These are phyloP conservation scores for Taiozyma sp. DNA, from an alignment of 1,139 yeast genomes.

Conservation along the genomic window DNA sequence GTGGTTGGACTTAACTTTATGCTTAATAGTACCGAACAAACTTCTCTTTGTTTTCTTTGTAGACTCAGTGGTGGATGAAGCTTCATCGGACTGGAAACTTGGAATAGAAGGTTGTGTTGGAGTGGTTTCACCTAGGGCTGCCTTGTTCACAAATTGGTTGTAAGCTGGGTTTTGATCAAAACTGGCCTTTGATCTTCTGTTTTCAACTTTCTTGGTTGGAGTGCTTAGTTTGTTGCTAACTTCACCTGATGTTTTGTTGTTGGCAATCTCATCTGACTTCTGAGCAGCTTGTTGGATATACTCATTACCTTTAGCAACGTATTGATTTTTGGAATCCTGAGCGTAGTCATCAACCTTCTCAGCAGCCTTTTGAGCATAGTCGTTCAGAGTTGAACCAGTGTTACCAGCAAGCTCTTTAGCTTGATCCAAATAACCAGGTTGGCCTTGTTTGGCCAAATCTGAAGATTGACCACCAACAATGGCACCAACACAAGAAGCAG, in stretches of 20 bases:
- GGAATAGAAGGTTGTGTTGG: background rate
- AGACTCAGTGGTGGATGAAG: conserved; percentile 6
- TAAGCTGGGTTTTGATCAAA: background rate
- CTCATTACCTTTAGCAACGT: background rate
- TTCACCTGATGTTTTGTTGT: background rate
- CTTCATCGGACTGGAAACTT: background rate
- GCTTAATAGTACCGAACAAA: background rate
- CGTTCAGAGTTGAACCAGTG: background rate
- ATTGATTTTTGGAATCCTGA: background rate
- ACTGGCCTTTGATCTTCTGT: background rate
- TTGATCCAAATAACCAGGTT: background rate
- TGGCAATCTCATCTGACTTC: background rate
- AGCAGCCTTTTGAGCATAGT: conserved; percentile 15
- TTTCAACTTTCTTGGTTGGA: background rate
- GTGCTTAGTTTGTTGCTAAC: background rate
- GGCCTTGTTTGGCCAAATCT: background rate
- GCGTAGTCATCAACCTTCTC: conserved; percentile 7
- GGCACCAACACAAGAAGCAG: background rate
- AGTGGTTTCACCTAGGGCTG: background rate
- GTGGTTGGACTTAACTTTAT: background rate
- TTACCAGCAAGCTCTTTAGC: background rate
- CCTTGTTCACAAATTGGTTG: background rate
- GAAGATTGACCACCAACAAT: background rate
- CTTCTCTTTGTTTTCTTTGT: conserved; percentile 7
- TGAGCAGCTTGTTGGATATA: conserved; percentile 1